Conservation (phyloP, 225 moss, liverwort and hornwort genomes). For the Climacium dendroides region DNA sequence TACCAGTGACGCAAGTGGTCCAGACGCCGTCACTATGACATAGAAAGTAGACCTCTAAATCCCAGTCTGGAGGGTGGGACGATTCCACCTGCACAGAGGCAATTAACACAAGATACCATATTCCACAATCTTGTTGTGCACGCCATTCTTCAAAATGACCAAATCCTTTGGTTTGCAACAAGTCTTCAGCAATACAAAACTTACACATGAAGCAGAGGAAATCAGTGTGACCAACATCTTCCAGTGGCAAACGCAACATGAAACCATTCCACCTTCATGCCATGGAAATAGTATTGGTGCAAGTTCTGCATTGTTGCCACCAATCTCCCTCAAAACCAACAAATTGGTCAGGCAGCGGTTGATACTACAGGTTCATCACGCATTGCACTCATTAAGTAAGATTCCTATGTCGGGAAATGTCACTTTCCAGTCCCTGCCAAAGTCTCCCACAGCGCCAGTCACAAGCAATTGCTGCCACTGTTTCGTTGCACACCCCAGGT, state of each 20-base stretch:
- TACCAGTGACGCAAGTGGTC: not conserved
- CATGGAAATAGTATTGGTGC: constrained; percentile 60
- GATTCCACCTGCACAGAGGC: not conserved
- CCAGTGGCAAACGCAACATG: constrained; percentile 50
- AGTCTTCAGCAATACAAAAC: not conserved
- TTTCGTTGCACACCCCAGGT: constrained; percentile 45
- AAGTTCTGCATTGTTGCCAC: constrained; percentile 45
- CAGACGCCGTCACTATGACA: not conserved
- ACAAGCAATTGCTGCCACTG: constrained; percentile 51
- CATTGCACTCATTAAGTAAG: not conserved
- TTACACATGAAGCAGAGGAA: not conserved
- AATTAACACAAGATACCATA: not conserved
- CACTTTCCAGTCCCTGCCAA: constrained; percentile 44
- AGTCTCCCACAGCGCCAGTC: constrained; percentile 45
- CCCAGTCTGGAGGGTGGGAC: not conserved
- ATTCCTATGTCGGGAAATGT: not conserved
- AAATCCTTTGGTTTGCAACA: not conserved
- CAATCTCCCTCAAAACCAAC: constrained; percentile 44
- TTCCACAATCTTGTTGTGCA: not conserved
- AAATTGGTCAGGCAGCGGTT: constrained; percentile 52
- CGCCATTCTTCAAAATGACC: not conserved
- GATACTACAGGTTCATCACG: not conserved
- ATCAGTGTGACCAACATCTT: constrained; percentile 36
- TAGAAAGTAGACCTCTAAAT: not conserved
- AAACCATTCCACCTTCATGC: constrained; percentile 41